A percentile compares a stretch with the other conserved stretches of the same genome.
Conservation (phyloP, 768 basidiomycete species). For the Amanita pallidorosea region DNA sequence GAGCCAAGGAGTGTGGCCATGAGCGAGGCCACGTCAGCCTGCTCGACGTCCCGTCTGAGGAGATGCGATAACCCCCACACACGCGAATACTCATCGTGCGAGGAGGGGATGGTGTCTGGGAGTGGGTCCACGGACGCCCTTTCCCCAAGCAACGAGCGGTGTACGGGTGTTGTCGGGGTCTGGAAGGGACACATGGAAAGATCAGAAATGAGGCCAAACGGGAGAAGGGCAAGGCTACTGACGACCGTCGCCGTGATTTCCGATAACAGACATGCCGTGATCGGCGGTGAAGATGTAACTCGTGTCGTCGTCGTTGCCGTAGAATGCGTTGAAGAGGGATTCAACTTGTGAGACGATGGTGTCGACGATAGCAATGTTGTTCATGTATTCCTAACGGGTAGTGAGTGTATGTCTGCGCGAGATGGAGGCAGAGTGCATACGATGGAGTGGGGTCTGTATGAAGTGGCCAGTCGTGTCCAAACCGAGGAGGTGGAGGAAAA, state of each 20-base stretch:
- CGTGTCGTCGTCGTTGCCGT: constrained; percentile 48
- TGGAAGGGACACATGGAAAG: constrained; percentile 15
- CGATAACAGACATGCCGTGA: constrained; percentile 83
- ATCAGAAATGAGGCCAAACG: background rate
- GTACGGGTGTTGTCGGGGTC: constrained; percentile 86
- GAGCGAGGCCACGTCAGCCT: constrained; percentile 72
- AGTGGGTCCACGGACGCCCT: constrained; percentile 65
- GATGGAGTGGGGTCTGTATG: constrained; percentile 73
- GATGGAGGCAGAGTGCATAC: constrained; percentile 19
- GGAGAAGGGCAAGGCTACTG: constrained; percentile 11
- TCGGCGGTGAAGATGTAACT: constrained; percentile 79
- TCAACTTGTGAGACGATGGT: constrained; percentile 60
- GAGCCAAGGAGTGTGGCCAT: constrained; percentile 69
- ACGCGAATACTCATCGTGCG: constrained; percentile 61
- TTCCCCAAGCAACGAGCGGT: constrained; percentile 76
- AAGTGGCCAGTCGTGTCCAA: constrained; percentile 82
- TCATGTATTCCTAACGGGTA: constrained; percentile 64
- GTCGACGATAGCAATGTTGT: constrained; percentile 74
- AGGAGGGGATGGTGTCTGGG: constrained; percentile 41
- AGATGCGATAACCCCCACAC: constrained; percentile 53
- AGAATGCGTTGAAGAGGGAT: constrained; percentile 50
- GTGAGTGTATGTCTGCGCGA: background rate
- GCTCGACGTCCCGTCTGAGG: constrained; percentile 65
- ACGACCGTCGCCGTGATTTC: constrained; percentile 88
- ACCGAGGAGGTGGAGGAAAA: constrained; percentile 79